A percentile compares a stretch with the other conserved stretches of the same genome.
These are phyloP conservation scores for Trichoderma aggressivum DNA, from an alignment of 2,329 filamentous ascomycete genomes.

Conservation along the genomic window DNA sequence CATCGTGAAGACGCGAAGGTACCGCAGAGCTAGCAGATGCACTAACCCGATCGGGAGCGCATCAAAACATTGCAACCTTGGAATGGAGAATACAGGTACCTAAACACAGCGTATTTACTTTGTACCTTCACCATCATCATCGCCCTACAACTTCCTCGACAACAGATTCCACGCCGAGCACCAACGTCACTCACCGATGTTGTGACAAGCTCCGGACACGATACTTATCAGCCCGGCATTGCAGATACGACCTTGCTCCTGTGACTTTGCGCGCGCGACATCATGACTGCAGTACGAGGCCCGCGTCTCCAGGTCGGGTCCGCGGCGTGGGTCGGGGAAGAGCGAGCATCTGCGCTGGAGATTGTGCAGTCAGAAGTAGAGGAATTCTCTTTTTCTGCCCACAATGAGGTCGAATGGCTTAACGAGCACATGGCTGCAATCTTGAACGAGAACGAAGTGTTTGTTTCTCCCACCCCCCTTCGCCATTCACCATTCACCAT, in stretches of 20 bases:
- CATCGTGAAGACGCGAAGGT: constrained; percentile 24
- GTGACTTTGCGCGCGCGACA: constrained; percentile 16
- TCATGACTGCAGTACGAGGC: constrained; percentile 48
- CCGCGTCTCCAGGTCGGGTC: constrained; percentile 73
- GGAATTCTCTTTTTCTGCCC: constrained; percentile 87
- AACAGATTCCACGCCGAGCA: not conserved
- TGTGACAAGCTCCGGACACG: constrained; percentile 11
- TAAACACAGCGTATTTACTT: constrained; percentile 14
- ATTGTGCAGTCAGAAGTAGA: constrained; percentile 80
- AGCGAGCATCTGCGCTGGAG: constrained; percentile 73
- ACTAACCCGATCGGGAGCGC: constrained; percentile 35
- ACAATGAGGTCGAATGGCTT: constrained; percentile 95
- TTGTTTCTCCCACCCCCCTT: constrained; percentile 28
- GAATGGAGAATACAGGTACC: constrained; percentile 21
- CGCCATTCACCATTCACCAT: not conserved
- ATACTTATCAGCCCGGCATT: not conserved
- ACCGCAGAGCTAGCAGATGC: constrained; percentile 7
- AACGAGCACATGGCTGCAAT: constrained; percentile 98
- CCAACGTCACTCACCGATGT: constrained; percentile 1
- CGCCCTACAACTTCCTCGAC: not conserved
- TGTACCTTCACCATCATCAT: constrained; percentile 20
- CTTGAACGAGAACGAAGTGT: constrained; percentile 84
- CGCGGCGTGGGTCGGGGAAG: constrained; percentile 77
- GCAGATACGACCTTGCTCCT: not conserved
- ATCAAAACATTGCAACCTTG: constrained; percentile 40